These are phyloP conservation scores for Erodium trifolium DNA, from an alignment of 441 rosid genomes.

Conservation along the genomic window DNA sequence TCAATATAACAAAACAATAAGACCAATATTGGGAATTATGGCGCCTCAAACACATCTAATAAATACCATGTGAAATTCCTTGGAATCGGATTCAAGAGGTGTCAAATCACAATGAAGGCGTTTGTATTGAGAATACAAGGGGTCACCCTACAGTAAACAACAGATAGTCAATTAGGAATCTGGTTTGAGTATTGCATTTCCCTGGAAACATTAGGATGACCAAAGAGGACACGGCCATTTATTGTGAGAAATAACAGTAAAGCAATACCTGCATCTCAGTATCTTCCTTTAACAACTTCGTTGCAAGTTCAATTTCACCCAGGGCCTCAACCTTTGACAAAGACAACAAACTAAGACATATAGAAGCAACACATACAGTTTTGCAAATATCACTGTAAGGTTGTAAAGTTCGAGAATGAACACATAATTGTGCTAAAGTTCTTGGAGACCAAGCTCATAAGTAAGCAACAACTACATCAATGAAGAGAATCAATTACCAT, in stretches of 20 bases:
- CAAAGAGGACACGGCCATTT: background rate
- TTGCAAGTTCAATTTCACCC: constrained; percentile 79
- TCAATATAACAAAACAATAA: background rate
- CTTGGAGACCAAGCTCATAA: background rate
- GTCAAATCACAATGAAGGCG: constrained; percentile 58
- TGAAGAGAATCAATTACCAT: constrained; percentile 43
- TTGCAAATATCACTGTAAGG: background rate
- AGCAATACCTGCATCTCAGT: constrained; percentile 41
- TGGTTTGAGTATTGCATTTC: background rate
- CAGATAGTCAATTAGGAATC: constrained; percentile 12
- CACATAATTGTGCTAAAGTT: constrained; percentile 10
- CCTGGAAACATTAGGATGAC: constrained; percentile 1
- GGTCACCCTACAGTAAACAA: constrained; percentile 54
- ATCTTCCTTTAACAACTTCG: constrained; percentile 59
- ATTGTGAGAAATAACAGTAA: constrained; percentile 8
- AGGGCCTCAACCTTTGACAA: constrained; percentile 71
- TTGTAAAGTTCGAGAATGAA: constrained; percentile 4
- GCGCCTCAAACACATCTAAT: background rate
- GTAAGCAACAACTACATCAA: constrained; percentile 16
- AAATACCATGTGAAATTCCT: constrained; percentile 61
- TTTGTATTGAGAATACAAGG: constrained; percentile 51
- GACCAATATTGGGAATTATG: background rate
- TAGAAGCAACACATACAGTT: constrained; percentile 14
- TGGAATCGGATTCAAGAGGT: constrained; percentile 52
- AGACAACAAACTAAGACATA: constrained; percentile 24